phyloP scores from a whole-genome alignment of 495 filamentous ascomycete species.

The Hypoxylon crocopeplum region DNA sequence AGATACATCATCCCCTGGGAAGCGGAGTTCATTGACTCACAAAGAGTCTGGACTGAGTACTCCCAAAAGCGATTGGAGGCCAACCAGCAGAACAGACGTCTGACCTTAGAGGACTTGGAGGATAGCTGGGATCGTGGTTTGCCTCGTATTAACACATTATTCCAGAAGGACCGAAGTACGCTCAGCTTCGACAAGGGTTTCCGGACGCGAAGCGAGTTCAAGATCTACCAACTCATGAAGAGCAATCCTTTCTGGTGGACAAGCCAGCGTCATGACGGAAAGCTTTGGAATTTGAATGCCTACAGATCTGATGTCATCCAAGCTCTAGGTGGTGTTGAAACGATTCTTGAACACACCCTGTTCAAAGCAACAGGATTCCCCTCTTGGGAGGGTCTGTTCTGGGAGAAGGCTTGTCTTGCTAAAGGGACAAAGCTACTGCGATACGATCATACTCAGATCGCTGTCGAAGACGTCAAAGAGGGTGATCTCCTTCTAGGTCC shows the following conservation, averaged over 20 bases:
- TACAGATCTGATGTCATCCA: slow-evolving; percentile 99
- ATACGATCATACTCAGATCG: slow-evolving; percentile 49
- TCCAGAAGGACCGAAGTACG: slow-evolving; percentile 98
- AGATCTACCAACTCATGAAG: slow-evolving; percentile 99
- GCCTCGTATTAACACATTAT: slow-evolving; percentile 98
- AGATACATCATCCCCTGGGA: slow-evolving; percentile 99
- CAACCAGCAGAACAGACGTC: slow-evolving; percentile 93
- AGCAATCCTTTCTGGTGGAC: slow-evolving; percentile 99
- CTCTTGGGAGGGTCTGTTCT: slow-evolving; percentile 98
- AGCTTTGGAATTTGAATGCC: slow-evolving; percentile 97
- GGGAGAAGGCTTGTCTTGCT: slow-evolving; percentile 76
- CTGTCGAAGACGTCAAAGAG: slow-evolving; percentile 57
- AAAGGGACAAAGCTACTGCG: slow-evolving; percentile 40
- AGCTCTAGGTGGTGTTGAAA: slow-evolving; percentile 98
- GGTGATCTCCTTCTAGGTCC: slow-evolving; percentile 57
- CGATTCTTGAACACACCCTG: slow-evolving; percentile 95
- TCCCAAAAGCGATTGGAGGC: slow-evolving; percentile 97
- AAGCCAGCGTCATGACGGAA: slow-evolving; percentile 96
- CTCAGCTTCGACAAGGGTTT: slow-evolving; percentile 99
- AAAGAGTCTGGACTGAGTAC: slow-evolving; percentile 99
- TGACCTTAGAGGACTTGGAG: slow-evolving; percentile 96
- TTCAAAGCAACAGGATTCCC: slow-evolving; percentile 99
- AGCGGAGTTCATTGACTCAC: slow-evolving; percentile 98
- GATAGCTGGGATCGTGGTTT: slow-evolving; percentile 99
- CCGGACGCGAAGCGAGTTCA: slow-evolving; percentile 95